Evolutionary conservation across 164 flowering plant species (phyloP), one percentile per base, ranked within the genome.

Genomic region (Macadamia integrifolia): DNA sequence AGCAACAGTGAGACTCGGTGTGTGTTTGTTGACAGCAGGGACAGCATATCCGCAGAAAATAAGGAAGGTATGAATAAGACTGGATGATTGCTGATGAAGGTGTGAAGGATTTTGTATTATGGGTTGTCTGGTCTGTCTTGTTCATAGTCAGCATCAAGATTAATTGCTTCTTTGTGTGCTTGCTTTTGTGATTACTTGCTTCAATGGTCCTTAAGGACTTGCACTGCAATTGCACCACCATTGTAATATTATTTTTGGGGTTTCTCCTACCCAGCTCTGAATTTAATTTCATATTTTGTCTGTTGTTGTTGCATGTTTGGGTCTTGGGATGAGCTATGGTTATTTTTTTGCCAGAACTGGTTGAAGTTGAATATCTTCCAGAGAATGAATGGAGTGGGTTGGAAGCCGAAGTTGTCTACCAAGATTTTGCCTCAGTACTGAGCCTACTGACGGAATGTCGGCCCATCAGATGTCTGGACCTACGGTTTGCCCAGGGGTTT

Each of bases 171-270:
- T 64, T 13, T 17, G 40, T 63, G 66, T 64, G 46, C 55, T 49
- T 71, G 65, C 66, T n/a, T 66, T 48, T 40, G 18, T 66, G 32
- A 43, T 66, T 55, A 31, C 48, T 17, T 55, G 44, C 48, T 17
- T 5, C 9, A 52, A 28, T 15, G 7, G 40, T 10, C 18, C 15
- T 12, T 57, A 57, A 46, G 62, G 35, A 64, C 71, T 66, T 18
- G 69, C 68, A 58, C 72, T 65, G 53, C 53, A 69, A 32, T 52
- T 65, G 55, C 70, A 72, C 31, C 69, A 72, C 63, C 3, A 5
- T 35, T 53, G 61, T 72, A 67, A 66, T 61, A 56, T 72, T 66
- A 53, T 32, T 65, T 32, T 31, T 55, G 28, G 59, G 43, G 48
- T 65, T 31, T 31, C 50, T 31, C 13, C 17, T 14, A 13, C 8